Percentiles rank a stretch among this genome's conserved stretches.
Evolutionary conservation across 108 stramenopile genomes (phyloP).

Genomic region (Pinguiococcus pyrenoidosus): DNA sequence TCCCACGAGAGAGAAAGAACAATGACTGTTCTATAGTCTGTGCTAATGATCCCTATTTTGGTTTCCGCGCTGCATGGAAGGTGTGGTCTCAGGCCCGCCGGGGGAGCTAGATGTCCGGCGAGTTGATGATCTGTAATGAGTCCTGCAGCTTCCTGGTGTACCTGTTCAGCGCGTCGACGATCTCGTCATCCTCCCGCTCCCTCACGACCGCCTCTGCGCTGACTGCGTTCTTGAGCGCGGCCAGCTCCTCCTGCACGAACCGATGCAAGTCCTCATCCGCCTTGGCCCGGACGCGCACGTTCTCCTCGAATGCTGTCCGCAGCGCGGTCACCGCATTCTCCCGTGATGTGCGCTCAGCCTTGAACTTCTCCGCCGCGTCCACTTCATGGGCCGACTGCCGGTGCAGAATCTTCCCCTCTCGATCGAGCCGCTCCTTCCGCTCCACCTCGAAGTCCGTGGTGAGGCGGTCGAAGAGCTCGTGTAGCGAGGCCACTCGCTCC

Average conservation of each 20-base stretch:
- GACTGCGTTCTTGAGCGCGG: conserved; percentile 47
- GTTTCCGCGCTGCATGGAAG: no score
- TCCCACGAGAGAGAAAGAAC: no score
- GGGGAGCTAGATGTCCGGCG: conserved; percentile 24
- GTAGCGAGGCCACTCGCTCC: not conserved
- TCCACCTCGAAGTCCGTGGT: conserved; percentile 58
- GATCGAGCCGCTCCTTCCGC: conserved; percentile 48
- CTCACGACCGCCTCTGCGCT: conserved; percentile 56
- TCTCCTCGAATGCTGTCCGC: conserved; percentile 24
- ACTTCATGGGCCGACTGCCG: conserved; percentile 69
- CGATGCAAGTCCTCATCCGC: conserved; percentile 44
- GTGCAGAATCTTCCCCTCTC: conserved; percentile 70
- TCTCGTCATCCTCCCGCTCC: conserved; percentile 64
- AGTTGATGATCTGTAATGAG: conserved; percentile 54
- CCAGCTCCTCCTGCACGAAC: conserved; percentile 55
- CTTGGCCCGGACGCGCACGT: conserved; percentile 21
- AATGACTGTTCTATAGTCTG: no score
- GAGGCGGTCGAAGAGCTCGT: not conserved
- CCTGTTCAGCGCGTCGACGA: conserved; percentile 67
- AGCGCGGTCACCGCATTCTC: conserved; percentile 14
- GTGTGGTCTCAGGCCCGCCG: no score
- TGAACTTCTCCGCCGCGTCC: conserved; percentile 47
- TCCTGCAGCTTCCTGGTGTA: conserved; percentile 75
- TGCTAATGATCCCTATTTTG: no score
- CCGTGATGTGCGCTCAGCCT: conserved; percentile 21